A percentile compares a stretch with the other conserved stretches of the same genome.
These are phyloP conservation scores for Mallotus japonicus DNA, from an alignment of 441 rosid species.

Conservation along the genomic window DNA sequence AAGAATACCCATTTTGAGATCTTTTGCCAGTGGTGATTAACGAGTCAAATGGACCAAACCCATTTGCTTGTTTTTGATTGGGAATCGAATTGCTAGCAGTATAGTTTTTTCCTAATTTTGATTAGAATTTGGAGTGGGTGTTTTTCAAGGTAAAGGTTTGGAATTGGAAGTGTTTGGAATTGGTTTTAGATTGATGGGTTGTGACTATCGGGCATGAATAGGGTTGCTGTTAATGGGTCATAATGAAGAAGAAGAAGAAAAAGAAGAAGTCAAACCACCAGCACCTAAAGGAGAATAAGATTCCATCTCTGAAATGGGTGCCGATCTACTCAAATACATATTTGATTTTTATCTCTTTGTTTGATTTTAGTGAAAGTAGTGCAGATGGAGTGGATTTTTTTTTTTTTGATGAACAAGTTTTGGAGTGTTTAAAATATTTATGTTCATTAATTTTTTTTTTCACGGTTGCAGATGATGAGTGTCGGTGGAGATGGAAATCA, in stretches of 20 bases:
- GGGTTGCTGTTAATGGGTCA: slow-evolving; percentile 53
- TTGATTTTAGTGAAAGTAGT: too few species aligned
- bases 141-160: slow-evolving; percentile 37
- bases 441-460: too few species aligned
- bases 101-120: slow-evolving; percentile 25
- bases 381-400: too few species aligned
- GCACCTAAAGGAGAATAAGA: slow-evolving; percentile 74
- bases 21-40: slow-evolving; percentile 73
- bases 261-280: slow-evolving; percentile 13
- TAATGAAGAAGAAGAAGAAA: slow-evolving; percentile 60
- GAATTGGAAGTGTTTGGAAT: slow-evolving; percentile 33
- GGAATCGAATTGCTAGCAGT: slow-evolving; percentile 24
- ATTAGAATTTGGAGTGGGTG: slow-evolving; percentile 25
- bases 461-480: too few species aligned
- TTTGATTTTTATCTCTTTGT: too few species aligned
- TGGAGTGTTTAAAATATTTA: too few species aligned
- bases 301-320: too few species aligned
- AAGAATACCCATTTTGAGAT: slow-evolving; percentile 67
- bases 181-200: slow-evolving; percentile 35
- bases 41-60: slow-evolving; percentile 70
- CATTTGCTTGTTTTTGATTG: slow-evolving; percentile 37
- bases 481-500: too few species aligned
- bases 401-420: too few species aligned
- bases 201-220: slow-evolving; percentile 37
- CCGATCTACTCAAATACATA: too few species aligned